Base-by-base conservation (phyloP, 1,284 basidiomycete species). In the Trametes polyzona region DNA sequence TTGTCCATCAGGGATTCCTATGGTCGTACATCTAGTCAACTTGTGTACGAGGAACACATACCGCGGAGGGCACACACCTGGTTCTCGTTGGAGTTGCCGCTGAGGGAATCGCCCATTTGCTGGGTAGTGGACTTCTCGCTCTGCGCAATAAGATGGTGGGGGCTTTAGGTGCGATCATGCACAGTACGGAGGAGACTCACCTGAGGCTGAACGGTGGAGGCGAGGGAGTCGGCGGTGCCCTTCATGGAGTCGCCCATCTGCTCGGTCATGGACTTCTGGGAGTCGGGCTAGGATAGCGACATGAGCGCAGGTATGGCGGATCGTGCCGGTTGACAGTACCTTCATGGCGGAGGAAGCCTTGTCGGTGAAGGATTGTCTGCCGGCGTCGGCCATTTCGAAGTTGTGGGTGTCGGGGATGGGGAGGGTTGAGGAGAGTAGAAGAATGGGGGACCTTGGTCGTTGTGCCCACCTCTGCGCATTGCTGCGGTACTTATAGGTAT, bases 91-190 rank as follows among this genome's bases (percentile, higher is more conserved):
- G 58, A 59, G 68, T 71, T 79, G 61, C 80, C 77, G 59, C 81
- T 82, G 66, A 83, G 11, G 49, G 73, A 68, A 73, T 88, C 86
- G 47, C 79, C 75, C n/a, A 75, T 66, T 58, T 85, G 72, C 75
- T 86, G 83, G 35, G 75, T 69, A 55, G 72, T 74, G 23, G 77
- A 71, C 75, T 87, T 86, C 77, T 86, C 55, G 60, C 62, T 67
- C 71, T 73, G 56, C 7, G 14, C 10, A 29, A 21, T 3, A 29
- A 21, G 11, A 10, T 23, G 26, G 23, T 48, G 26, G 33, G 23
- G 2, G 35, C 24, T 14, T 23, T 23, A 1, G 3, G 16, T 1
- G 11, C 11, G 8, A 32, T 21, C 14, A 29, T 8, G 12, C 9
- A 19, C 1, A 44, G 12, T 6, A 3, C 9, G 19, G 16, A 19